Evolutionary conservation across 2,329 filamentous ascomycete genomes (phyloP).

Genomic region (Clathrospora elynae): DNA sequence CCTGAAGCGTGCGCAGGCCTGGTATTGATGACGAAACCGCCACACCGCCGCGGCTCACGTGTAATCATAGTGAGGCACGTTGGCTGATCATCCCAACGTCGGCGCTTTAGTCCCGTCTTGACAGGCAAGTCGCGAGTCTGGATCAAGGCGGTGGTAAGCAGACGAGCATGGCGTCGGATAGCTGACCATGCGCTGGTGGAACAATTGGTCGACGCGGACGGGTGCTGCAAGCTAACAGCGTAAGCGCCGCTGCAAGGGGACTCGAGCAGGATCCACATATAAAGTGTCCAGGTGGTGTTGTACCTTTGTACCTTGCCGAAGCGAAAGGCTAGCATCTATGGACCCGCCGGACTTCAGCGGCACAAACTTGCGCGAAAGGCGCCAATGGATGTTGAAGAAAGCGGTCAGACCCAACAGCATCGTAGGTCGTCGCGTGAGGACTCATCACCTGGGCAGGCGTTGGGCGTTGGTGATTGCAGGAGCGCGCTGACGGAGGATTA

Average conservation of each 20-base stretch:
- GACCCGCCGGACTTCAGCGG: constrained; percentile 20
- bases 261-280: constrained; percentile 42
- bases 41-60: constrained; percentile 42
- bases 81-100: constrained; percentile 15
- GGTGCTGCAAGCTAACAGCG: constrained; percentile 37
- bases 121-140: constrained; percentile 14
- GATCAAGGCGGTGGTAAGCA: constrained; percentile 27
- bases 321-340: constrained; percentile 43
- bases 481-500: no score
- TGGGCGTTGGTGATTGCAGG: background rate
- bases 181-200: constrained; percentile 20
- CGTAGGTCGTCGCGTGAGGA: background rate
- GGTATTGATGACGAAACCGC: constrained; percentile 19
- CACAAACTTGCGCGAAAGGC: constrained; percentile 9
- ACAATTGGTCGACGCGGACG: constrained; percentile 34
- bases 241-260: constrained; percentile 46
- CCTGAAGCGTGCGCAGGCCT: constrained; percentile 22
- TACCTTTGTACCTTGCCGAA: constrained; percentile 50
- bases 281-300: no score
- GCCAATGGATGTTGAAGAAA: constrained; percentile 3
- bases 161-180: constrained; percentile 19
- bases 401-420: constrained; percentile 3
- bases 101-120: constrained; percentile 14
- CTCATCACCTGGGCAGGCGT: no score
- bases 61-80: constrained; percentile 20